These are phyloP conservation scores for Pseudogymnoascus sp. DNA, from an alignment of 2,329 filamentous ascomycete genomes.

Conservation along the genomic window DNA sequence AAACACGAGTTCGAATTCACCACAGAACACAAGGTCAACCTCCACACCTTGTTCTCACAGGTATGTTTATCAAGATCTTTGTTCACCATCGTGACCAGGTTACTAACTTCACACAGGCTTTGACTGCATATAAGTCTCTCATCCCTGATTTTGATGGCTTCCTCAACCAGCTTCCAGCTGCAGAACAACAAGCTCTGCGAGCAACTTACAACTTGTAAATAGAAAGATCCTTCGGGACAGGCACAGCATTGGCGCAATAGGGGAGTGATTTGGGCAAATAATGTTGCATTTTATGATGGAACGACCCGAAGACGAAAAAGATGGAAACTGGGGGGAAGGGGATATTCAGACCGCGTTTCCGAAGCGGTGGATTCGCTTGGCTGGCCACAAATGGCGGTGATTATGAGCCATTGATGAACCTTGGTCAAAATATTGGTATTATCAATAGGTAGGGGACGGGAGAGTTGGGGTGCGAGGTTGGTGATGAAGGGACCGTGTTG, in stretches of 20 bases:
- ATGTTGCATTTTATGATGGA: constrained; percentile 8
- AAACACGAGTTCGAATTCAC: constrained; percentile 49
- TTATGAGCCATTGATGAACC: not conserved
- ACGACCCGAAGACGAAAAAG: constrained; percentile 6
- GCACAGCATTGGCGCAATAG: constrained; percentile 9
- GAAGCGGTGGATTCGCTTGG: constrained; percentile 6
- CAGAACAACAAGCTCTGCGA: constrained; percentile 20
- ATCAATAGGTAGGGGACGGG: not conserved
- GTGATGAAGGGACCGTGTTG: not conserved
- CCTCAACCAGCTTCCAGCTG: constrained; percentile 25
- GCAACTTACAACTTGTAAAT: constrained; percentile 29
- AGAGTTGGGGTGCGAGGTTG: not conserved
- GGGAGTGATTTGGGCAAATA: constrained; percentile 9
- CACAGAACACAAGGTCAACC: constrained; percentile 21
- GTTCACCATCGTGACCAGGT: constrained; percentile 2
- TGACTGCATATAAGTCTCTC: constrained; percentile 45
- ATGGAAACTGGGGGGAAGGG: not conserved
- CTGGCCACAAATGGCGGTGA: not conserved
- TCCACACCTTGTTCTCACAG: constrained; percentile 26
- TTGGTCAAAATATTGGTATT: not conserved
- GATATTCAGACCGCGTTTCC: not conserved
- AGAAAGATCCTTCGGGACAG: constrained; percentile 17
- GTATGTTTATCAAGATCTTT: constrained; percentile 17
- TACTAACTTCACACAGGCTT: constrained; percentile 33
- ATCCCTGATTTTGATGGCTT: constrained; percentile 47